Evolutionary conservation across 1,284 basidiomycete species (phyloP).

Genomic region (Sporisorium sorghi): DNA sequence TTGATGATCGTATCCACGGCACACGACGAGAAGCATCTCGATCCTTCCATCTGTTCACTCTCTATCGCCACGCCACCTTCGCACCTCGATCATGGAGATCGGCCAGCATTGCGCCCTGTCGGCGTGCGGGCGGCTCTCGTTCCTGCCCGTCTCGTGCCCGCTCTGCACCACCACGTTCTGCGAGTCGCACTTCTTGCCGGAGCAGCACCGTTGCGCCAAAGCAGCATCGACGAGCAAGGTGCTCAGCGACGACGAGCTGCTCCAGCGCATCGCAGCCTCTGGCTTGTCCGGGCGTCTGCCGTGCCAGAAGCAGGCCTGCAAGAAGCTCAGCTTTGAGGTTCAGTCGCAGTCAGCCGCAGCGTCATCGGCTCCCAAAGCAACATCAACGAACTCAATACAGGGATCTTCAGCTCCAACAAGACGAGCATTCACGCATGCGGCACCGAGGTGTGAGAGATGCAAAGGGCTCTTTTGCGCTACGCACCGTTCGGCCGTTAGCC

Average conservation of each 20-base stretch:
- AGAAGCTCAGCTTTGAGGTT: slow-evolving; percentile 54
- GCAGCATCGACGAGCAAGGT: slow-evolving; percentile 31
- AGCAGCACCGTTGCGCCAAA: slow-evolving; percentile 50
- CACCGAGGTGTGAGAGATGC: slow-evolving; percentile 58
- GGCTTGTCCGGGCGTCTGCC: slow-evolving; percentile 45
- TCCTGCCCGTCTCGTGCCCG: slow-evolving; percentile 56
- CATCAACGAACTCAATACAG: not conserved
- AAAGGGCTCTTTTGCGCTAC: slow-evolving; percentile 53
- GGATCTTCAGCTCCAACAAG: not conserved
- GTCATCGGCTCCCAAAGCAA: not conserved
- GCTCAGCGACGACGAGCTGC: slow-evolving; percentile 46
- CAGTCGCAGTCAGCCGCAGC: slow-evolving; percentile 11
- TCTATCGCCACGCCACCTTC: not conserved
- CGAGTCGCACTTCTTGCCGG: slow-evolving; percentile 57
- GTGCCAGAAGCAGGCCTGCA: slow-evolving; percentile 59
- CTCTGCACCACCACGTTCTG: slow-evolving; percentile 52
- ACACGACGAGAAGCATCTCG: slow-evolving; percentile 10
- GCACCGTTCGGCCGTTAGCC: slow-evolving; percentile 48
- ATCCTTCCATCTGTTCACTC: not conserved
- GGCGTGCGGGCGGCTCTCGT: slow-evolving; percentile 53
- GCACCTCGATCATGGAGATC: slow-evolving; percentile 42
- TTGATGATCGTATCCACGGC: slow-evolving; percentile 15
- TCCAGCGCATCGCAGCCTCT: slow-evolving; percentile 19
- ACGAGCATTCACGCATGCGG: slow-evolving; percentile 45
- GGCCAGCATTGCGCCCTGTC: slow-evolving; percentile 53